Conservation (phyloP, 441 rosid genomes). For the Corymbia citriodora region DNA sequence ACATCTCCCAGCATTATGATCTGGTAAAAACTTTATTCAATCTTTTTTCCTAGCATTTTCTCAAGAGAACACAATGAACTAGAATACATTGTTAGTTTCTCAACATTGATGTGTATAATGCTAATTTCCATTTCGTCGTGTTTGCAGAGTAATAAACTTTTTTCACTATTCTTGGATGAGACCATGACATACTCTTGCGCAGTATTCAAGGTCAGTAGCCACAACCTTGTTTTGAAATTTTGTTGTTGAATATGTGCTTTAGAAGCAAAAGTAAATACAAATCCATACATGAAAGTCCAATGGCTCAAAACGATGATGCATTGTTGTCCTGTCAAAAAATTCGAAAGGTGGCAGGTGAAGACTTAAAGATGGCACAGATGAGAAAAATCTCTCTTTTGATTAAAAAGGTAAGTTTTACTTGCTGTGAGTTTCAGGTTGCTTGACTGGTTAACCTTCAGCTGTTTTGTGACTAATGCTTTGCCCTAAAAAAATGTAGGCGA, state of each 20-base stretch:
- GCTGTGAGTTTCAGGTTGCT: background rate
- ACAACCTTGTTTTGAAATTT: background rate
- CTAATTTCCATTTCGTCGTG: background rate
- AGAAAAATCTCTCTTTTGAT: slow-evolving; percentile 61
- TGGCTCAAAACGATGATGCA: background rate
- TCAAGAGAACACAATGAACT: background rate
- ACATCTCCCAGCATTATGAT: slow-evolving; percentile 86
- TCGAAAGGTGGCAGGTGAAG: slow-evolving; percentile 49
- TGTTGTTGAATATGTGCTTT: background rate
- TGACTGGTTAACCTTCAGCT: background rate
- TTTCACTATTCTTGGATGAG: slow-evolving; percentile 78
- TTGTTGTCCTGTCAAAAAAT: background rate
- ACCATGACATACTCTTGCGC: slow-evolving; percentile 88
- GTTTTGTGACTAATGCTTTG: background rate
- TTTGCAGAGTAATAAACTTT: slow-evolving; percentile 70
- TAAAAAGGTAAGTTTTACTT: slow-evolving; percentile 43
- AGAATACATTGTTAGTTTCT: background rate
- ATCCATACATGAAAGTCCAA: background rate
- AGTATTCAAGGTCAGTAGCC: slow-evolving; percentile 52
- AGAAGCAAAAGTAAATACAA: background rate
- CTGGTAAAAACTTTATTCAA: slow-evolving; percentile 33
- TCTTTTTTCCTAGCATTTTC: background rate
- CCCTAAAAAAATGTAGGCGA: slow-evolving; percentile 33
- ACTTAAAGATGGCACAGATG: slow-evolving; percentile 61
- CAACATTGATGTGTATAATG: background rate